phyloP scores from a whole-genome alignment of 2,329 filamentous ascomycete species.

The Pseudofabraea citricarpa region DNA sequence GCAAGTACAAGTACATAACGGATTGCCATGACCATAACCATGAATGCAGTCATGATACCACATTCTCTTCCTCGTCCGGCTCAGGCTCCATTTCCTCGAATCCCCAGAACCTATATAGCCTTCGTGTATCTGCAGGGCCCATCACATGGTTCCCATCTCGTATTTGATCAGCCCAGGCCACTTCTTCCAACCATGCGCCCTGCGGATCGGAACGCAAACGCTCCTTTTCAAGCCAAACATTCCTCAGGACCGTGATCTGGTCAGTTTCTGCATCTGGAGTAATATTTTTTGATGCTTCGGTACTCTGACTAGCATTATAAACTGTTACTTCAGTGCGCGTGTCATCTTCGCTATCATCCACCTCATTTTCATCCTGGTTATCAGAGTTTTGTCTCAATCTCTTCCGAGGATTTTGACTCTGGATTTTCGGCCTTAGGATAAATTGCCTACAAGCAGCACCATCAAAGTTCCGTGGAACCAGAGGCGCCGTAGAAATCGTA shows the following conservation, averaged over 20 bases:
- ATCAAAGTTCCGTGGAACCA: background rate
- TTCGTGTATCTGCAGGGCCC: background rate
- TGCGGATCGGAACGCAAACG: background rate
- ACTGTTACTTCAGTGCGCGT: background rate
- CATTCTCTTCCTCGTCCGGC: background rate
- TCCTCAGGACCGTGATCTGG: background rate
- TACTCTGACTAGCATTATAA: background rate
- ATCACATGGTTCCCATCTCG: background rate
- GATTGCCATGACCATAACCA: no score
- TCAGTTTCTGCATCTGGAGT: background rate
- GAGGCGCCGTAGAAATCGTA: conserved; percentile 1
- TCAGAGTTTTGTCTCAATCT: background rate
- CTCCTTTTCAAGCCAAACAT: background rate
- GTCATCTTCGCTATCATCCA: background rate
- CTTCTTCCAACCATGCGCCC: background rate
- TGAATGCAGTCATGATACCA: no score
- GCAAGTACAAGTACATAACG: no score
- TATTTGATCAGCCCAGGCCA: background rate
- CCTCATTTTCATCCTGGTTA: background rate
- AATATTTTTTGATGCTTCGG: background rate
- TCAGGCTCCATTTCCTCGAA: background rate
- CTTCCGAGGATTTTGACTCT: background rate
- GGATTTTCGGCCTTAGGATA: background rate
- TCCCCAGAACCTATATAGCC: background rate
- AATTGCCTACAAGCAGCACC: background rate